Conservation (phyloP, 345 rosid genomes). For the Populus tremula region DNA sequence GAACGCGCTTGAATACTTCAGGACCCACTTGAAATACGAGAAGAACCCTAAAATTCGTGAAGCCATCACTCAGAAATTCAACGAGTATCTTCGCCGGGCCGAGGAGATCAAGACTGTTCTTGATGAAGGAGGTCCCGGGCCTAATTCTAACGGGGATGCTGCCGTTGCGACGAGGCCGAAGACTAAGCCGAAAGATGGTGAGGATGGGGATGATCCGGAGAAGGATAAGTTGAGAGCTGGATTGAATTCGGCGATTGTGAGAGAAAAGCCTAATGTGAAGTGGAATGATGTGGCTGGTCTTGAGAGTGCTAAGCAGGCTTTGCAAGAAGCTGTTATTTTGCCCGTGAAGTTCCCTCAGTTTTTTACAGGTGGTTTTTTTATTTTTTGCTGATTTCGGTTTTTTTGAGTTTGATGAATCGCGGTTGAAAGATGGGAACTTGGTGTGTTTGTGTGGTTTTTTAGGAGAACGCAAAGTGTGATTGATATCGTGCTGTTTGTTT, state of each 20-base stretch:
- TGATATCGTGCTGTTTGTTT: neutral
- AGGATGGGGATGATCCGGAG: slow-evolving; percentile 80
- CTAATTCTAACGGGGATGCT: slow-evolving; percentile 66
- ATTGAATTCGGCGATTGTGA: slow-evolving; percentile 70
- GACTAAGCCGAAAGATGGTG: slow-evolving; percentile 81
- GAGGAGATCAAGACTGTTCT: slow-evolving; percentile 93
- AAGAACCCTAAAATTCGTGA: slow-evolving; percentile 86
- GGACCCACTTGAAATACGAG: slow-evolving; percentile 92
- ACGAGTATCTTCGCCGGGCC: slow-evolving; percentile 89
- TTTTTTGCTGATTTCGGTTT: neutral
- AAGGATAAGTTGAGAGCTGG: slow-evolving; percentile 78
- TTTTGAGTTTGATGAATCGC: neutral
- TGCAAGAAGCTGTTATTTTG: slow-evolving; percentile 93
- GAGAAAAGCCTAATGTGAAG: slow-evolving; percentile 85
- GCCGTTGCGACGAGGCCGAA: slow-evolving; percentile 71
- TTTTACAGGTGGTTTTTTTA: slow-evolving; percentile 57
- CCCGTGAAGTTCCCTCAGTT: slow-evolving; percentile 97
- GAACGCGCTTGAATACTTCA: slow-evolving; percentile 96
- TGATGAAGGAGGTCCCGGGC: slow-evolving; percentile 79
- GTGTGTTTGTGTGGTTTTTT: neutral
- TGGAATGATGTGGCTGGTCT: slow-evolving; percentile 96
- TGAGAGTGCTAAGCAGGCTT: slow-evolving; percentile 84
- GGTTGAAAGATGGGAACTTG: neutral
- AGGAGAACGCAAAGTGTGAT: neutral
- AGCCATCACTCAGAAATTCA: slow-evolving; percentile 76